A percentile compares a stretch with the other conserved stretches of the same genome.
Evolutionary conservation across 352 stramenopile genomes (phyloP).

Genomic region (Halophytophthora polymorphica): DNA sequence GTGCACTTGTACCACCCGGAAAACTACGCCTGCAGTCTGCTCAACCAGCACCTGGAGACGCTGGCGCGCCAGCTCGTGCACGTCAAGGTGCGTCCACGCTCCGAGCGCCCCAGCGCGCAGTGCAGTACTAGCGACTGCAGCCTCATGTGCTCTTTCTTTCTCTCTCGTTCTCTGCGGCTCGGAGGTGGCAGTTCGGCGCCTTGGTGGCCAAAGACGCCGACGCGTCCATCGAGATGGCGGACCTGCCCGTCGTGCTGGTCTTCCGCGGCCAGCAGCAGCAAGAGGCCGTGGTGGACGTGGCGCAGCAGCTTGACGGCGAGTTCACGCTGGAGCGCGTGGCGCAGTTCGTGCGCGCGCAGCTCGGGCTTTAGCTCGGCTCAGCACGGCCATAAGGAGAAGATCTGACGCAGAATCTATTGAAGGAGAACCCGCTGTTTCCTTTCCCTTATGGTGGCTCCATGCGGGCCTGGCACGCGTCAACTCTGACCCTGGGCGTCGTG

Average conservation of each 20-base stretch:
- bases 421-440: constrained; percentile 12
- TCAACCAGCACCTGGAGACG: constrained; percentile 63
- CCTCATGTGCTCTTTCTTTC: not conserved
- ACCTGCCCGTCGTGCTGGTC: constrained; percentile 69
- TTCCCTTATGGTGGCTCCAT: constrained; percentile 1
- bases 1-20: constrained; percentile 70
- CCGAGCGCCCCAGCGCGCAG: no score
- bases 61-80: constrained; percentile 55
- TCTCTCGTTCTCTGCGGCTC: constrained; percentile 3
- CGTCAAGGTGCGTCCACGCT: constrained; percentile 40
- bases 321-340: constrained; percentile 58
- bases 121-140: not conserved
- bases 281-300: constrained; percentile 64
- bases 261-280: constrained; percentile 49
- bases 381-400: constrained; percentile 2
- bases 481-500: constrained; percentile 29
- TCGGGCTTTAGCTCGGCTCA: constrained; percentile 20
- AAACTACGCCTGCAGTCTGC: constrained; percentile 66
- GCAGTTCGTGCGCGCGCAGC: constrained; percentile 30
- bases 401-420: constrained; percentile 9
- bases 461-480: not conserved
- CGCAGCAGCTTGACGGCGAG: constrained; percentile 49
- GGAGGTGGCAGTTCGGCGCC: constrained; percentile 43
- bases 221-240: constrained; percentile 50
- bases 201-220: constrained; percentile 69